Evolutionary conservation across 257 asterid genomes (phyloP).

Genomic region (Solanum sitiens): DNA sequence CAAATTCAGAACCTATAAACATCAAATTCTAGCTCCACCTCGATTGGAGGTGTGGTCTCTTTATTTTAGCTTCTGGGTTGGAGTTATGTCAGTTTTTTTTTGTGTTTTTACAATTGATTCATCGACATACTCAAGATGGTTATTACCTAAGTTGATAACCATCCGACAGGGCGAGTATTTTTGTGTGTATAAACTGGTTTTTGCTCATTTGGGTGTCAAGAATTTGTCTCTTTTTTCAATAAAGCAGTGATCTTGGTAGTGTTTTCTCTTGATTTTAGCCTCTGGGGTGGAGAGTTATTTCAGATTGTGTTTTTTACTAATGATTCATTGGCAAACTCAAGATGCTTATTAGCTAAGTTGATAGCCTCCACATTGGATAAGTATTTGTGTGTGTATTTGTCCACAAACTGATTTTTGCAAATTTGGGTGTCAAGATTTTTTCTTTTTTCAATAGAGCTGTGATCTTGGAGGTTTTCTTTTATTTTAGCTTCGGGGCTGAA

Average conservation of each 20-base stretch:
- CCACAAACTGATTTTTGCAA: background rate
- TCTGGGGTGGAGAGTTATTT: background rate
- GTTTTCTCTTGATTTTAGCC: background rate
- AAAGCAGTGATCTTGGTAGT: background rate
- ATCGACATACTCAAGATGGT: constrained; percentile 53
- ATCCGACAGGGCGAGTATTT: constrained; percentile 50
- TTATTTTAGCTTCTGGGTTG: background rate
- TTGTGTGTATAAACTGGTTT: background rate
- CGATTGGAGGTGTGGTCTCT: background rate
- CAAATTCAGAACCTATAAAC: background rate
- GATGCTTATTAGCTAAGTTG: constrained; percentile 79
- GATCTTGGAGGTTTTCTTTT: background rate
- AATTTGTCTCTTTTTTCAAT: background rate
- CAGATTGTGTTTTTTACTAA: background rate
- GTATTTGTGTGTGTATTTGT: background rate
- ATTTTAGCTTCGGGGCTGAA: background rate
- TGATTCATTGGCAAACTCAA: constrained; percentile 31
- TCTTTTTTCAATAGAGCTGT: background rate
- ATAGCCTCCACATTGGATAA: constrained; percentile 46
- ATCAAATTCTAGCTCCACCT: background rate
- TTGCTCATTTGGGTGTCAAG: background rate
- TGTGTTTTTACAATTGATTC: background rate
- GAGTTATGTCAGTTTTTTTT: background rate
- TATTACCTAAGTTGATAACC: constrained; percentile 66
- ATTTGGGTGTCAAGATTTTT: background rate